Base-by-base conservation (phyloP, 441 rosid species). In the Melastoma candidum region DNA sequence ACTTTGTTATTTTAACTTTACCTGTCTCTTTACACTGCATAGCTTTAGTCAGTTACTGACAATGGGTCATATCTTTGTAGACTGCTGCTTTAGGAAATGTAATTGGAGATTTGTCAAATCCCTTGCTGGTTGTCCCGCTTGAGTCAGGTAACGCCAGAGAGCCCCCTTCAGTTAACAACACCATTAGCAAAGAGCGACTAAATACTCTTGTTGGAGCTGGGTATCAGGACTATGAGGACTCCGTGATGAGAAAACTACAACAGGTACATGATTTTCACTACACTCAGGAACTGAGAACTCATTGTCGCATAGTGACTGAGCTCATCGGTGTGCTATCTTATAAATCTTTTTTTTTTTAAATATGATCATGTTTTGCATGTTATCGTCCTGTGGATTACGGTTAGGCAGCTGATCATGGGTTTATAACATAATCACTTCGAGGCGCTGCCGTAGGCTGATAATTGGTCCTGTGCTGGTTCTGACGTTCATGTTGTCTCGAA, bases 91-190 rank as follows among this genome's bases (percentile, higher is more conserved):
- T 78, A 0, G 73, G 81, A 58, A 70, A 58, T 12, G 63, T 80
- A 48, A 77, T 71, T 27, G 88, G 93, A 4, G 61, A 68, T 72
- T 73, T 80, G 47, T 76, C 77, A 7, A 84, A 82, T 65, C 86
- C 95, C n/a, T 69, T 89, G 64, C 72, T 89, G 3, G 90, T 86
- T 26, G 60, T 86, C 51, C 87, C 90, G 53, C 85, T 86, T 53
- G 74, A 80, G 61, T 83, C 71, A 43, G 67, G 69, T 26, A 51
- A 56, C 2, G 74, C 70, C 41, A 54, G 75, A 0, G 78, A 65
- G 12, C 76, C 72, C 70, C 54, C 68, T 3, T 63, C 66, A 2
- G 65, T 58, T 1, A 70, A 67, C 48, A 72, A 64, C 47, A 25
- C 77, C 11, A 61, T 44, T 48, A 89, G 85, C 60, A 65, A 73